Percentiles rank a stretch among this genome's conserved stretches.
Evolutionary conservation across 495 filamentous ascomycete genomes (phyloP).

Genomic region (Talaromyces stipitatus): DNA sequence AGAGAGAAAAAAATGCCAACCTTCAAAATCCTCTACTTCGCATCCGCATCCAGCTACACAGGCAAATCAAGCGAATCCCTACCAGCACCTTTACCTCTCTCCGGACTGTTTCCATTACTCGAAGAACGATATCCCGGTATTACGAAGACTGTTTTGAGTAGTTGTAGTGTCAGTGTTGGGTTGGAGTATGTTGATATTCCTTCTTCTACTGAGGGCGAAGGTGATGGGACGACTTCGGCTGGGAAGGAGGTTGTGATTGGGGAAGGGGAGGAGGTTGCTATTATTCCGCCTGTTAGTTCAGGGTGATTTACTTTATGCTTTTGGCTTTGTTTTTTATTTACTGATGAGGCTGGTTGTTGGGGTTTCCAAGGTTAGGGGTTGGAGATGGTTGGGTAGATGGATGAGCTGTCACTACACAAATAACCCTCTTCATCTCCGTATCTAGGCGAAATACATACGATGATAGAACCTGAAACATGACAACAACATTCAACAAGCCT

Average conservation of each 20-base stretch:
- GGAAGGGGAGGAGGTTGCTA: constrained; percentile 81
- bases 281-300: constrained; percentile 93
- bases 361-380: background rate
- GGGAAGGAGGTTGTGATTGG: constrained; percentile 51
- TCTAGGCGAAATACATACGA: background rate
- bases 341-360: no score
- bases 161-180: constrained; percentile 80
- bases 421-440: background rate
- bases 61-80: constrained; percentile 61
- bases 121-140: constrained; percentile 81
- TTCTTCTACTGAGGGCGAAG: constrained; percentile 4
- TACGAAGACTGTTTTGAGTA: constrained; percentile 57
- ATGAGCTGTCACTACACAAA: background rate
- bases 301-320: constrained; percentile 25
- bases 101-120: constrained; percentile 59
- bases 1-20: constrained; percentile 3
- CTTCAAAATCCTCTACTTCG: constrained; percentile 86
- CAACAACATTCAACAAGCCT: background rate
- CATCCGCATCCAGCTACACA: constrained; percentile 67
- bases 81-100: constrained; percentile 62
- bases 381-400: background rate
- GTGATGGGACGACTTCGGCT: constrained; percentile 23
- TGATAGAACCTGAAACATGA: background rate
- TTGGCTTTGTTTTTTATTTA: no score
- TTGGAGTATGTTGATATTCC: constrained; percentile 76